phyloP scores from a whole-genome alignment of 163 green algal genomes.

The Chloromonas sp. region DNA sequence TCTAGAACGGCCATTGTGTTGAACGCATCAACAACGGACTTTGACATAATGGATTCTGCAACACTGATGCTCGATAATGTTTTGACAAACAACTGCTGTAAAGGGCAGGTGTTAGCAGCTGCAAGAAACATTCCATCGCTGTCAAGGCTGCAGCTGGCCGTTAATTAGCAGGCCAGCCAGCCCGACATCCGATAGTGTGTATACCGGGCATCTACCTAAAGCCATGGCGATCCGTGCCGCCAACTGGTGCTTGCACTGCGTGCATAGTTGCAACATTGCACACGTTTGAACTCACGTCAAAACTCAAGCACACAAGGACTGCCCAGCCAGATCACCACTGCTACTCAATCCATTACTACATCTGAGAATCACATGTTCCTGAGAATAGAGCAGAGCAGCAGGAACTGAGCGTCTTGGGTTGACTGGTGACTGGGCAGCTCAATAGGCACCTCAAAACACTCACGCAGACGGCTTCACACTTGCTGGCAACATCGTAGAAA shows the following conservation, averaged over 20 bases:
- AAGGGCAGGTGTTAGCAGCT: neutral
- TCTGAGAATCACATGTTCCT: no score
- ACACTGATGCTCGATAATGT: no score
- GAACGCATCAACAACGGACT: no score
- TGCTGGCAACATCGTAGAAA: slow-evolving; percentile 66
- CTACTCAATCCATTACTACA: no score
- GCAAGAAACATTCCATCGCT: neutral
- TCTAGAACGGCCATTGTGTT: no score
- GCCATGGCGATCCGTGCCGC: slow-evolving; percentile 56
- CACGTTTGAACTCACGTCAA: no score
- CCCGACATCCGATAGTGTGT: slow-evolving; percentile 36
- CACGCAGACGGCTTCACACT: slow-evolving; percentile 58
- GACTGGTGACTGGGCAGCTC: neutral
- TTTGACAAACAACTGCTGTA: no score
- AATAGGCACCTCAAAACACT: slow-evolving; percentile 19
- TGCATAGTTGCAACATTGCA: neutral
- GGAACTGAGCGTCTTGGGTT: neutral
- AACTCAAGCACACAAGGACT: no score
- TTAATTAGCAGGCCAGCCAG: slow-evolving; percentile 50
- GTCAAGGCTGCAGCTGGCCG: neutral
- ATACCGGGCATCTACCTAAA: slow-evolving; percentile 22
- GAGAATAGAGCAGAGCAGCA: no score
- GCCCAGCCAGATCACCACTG: no score
- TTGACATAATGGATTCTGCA: no score
- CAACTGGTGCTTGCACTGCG: slow-evolving; percentile 88